A percentile compares a stretch with the other conserved stretches of the same genome.
Conservation (phyloP, 2,329 filamentous ascomycete genomes). For the Penicillium palitans region DNA sequence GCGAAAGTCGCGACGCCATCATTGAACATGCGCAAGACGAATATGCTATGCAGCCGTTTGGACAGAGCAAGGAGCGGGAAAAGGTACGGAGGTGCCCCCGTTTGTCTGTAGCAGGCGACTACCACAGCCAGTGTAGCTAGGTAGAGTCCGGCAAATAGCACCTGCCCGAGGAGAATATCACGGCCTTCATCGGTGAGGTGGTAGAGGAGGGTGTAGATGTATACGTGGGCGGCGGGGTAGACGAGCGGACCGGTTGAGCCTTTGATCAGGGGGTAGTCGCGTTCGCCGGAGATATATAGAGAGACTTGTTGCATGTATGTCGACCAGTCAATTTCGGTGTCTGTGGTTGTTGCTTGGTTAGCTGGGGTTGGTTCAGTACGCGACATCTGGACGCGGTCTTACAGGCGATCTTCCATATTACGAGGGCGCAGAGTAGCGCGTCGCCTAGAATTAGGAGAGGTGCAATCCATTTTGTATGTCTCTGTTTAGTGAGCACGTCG, state of each 20-base stretch:
- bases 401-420: conserved; percentile 86
- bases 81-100: conserved; percentile 71
- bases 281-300: conserved; percentile 78
- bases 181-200: conserved; percentile 71
- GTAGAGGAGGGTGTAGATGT: conserved; percentile 81
- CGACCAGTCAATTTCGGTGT: conserved; percentile 97
- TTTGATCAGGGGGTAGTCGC: conserved; percentile 81
- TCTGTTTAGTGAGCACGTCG: conserved; percentile 54
- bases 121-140: conserved; percentile 72
- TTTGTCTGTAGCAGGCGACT: conserved; percentile 69
- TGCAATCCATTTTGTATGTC: conserved; percentile 63
- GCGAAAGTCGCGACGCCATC: conserved; percentile 86
- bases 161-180: conserved; percentile 78
- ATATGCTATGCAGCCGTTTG: conserved; percentile 91
- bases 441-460: conserved; percentile 69
- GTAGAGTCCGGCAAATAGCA: conserved; percentile 79
- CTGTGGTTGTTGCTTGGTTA: conserved; percentile 46
- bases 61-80: conserved; percentile 83
- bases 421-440: conserved; percentile 66
- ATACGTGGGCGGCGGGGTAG: conserved; percentile 92
- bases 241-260: conserved; percentile 91
- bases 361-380: conserved; percentile 10
- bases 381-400: conserved; percentile 37
- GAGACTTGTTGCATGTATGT: conserved; percentile 94
- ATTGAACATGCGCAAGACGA: conserved; percentile 90